Base-by-base conservation (phyloP, 2,329 filamentous ascomycete species). In the Ascochyta pisi region DNA sequence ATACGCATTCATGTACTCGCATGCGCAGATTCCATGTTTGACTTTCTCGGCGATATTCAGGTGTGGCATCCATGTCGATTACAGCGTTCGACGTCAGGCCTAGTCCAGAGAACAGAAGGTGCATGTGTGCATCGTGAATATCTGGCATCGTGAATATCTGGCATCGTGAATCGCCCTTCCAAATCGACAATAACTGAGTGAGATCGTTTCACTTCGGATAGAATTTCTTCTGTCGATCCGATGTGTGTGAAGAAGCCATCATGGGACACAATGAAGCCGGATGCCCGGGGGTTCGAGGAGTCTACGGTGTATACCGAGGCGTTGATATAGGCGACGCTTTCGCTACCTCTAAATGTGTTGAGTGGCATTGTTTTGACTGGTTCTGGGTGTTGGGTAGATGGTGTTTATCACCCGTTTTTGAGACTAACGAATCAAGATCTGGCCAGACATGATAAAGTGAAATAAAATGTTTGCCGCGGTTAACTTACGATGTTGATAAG, bases 81-180 rank as follows among this genome's bases (percentile, higher is more conserved):
- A 61, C 58, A 3, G 66, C 62, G 35, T 68, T 65, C 13, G 65
- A 70, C 1, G 66, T 64, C 13, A 67, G 62, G 13, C 59, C 61
- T 4, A 74, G 55, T 2, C 69, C 69, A 12, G 69, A 68, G 9
- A 59, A 54, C 4, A 75, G 57, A 4, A 75, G 57, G 49, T 76
- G 73, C 54, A 66, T 68, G 51, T 76, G 73, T 2, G 73, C 72
- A 52, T 76, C 74, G 50, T 76, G 73, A 29, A 76, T 73, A 1
- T 73, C 74, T 1, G 74, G 73, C 74, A 76, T 75, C 8, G 70
- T 60, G 41, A 29, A 76, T 73, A 1, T 73, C 74, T 1, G 74
- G 73, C 74, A 76, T 75, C 8, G 70, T 60, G 41, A 75, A 75
- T 10, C 58, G 53, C n/a, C 58, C 61, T 23, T 62, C 57, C 1